Percentiles rank a stretch among this genome's conserved stretches.
These are phyloP conservation scores for Sarocladium strictum DNA, from an alignment of 2,329 filamentous ascomycete species.

Conservation along the genomic window DNA sequence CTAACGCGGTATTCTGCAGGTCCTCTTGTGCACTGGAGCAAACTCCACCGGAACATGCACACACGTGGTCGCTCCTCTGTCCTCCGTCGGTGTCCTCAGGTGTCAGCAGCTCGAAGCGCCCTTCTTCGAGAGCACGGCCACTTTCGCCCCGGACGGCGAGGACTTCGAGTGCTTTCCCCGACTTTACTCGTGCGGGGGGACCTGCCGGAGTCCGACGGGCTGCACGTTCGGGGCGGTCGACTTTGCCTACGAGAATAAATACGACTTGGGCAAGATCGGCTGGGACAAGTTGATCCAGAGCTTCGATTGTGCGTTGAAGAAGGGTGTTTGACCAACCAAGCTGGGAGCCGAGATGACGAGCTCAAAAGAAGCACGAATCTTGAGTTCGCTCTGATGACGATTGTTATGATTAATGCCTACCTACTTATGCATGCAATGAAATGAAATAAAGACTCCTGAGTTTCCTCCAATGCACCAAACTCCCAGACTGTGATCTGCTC, in stretches of 20 bases:
- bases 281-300: conserved; percentile 36
- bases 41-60: conserved; percentile 42
- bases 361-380: too few species aligned
- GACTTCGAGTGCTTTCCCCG: conserved; percentile 42
- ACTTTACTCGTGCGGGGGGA: conserved; percentile 31
- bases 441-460: too few species aligned
- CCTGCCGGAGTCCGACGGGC: conserved; percentile 45
- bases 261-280: conserved; percentile 36
- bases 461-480: too few species aligned
- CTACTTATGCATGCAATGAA: too few species aligned
- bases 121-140: conserved; percentile 36
- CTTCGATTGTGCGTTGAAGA: conserved; percentile 26
- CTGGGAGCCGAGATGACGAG: too few species aligned
- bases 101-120: conserved; percentile 40
- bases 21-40: conserved; percentile 44
- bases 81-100: conserved; percentile 27
- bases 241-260: conserved; percentile 40
- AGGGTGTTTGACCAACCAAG: too few species aligned
- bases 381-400: too few species aligned
- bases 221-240: conserved; percentile 45
- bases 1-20: conserved; percentile 23
- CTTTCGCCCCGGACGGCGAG: conserved; percentile 46
- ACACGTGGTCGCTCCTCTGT: conserved; percentile 24
- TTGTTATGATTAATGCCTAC: too few species aligned
- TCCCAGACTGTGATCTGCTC: too few species aligned